phyloP scores from a whole-genome alignment of 768 basidiomycete genomes.

The Nidularia sp. region DNA sequence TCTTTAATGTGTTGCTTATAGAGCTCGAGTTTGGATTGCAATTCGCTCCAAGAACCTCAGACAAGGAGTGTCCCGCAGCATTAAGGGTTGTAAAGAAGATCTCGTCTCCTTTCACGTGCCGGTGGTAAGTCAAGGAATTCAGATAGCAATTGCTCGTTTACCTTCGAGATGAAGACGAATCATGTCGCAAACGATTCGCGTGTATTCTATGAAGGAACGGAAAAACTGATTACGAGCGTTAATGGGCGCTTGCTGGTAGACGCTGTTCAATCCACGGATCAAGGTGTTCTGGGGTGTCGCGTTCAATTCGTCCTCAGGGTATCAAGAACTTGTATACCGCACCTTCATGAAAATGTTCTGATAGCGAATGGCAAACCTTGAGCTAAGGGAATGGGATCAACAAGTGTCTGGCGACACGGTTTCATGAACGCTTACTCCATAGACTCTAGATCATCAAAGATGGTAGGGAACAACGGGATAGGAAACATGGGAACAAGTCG shows the following conservation, averaged over 20 bases:
- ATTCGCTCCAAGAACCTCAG: slow-evolving; percentile 6
- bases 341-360: slow-evolving; percentile 26
- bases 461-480: slow-evolving; percentile 16
- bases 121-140: not conserved
- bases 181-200: slow-evolving; percentile 14
- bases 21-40: slow-evolving; percentile 4
- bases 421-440: slow-evolving; percentile 13
- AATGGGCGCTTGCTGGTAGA: slow-evolving; percentile 12
- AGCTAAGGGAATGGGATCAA: slow-evolving; percentile 7
- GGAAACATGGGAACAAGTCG: slow-evolving; percentile 10
- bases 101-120: slow-evolving; percentile 15
- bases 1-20: slow-evolving; percentile 1
- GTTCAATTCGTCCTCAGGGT: not conserved
- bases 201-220: slow-evolving; percentile 16
- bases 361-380: slow-evolving; percentile 10
- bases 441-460: slow-evolving; percentile 13
- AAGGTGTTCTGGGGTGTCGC: slow-evolving; percentile 16
- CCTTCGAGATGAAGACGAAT: slow-evolving; percentile 16
- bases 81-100: slow-evolving; percentile 14
- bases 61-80: slow-evolving; percentile 6
- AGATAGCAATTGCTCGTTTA: not conserved
- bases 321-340: not conserved
- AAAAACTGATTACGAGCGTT: slow-evolving; percentile 8
- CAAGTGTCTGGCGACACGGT: not conserved
- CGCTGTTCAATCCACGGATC: slow-evolving; percentile 18